These are phyloP conservation scores for Psilocybe mexicana DNA, from an alignment of 1,284 basidiomycete species.

Conservation along the genomic window DNA sequence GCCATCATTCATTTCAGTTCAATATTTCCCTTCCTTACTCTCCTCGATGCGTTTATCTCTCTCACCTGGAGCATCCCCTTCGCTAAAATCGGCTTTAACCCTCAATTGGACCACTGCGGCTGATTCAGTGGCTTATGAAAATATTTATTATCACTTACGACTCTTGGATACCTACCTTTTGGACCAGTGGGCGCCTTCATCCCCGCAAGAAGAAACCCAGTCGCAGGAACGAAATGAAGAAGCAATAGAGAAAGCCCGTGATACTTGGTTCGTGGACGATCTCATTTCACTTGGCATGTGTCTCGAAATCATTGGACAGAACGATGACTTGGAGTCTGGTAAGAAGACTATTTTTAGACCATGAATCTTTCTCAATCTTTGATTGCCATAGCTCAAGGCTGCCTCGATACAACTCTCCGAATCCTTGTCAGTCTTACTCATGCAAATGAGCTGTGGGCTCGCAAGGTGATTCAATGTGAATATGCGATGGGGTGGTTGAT, in stretches of 20 bases:
- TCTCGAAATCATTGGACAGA: constrained; percentile 27
- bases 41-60: constrained; percentile 33
- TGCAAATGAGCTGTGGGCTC: constrained; percentile 54
- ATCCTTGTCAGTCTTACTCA: constrained; percentile 72
- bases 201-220: constrained; percentile 5
- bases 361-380: background rate
- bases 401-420: constrained; percentile 57
- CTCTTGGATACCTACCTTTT: constrained; percentile 65
- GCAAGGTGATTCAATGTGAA: constrained; percentile 43
- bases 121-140: constrained; percentile 35
- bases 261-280: constrained; percentile 43
- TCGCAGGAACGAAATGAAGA: constrained; percentile 22
- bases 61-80: constrained; percentile 11
- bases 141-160: constrained; percentile 55
- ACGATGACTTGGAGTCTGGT: constrained; percentile 13
- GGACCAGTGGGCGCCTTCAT: constrained; percentile 45
- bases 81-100: constrained; percentile 22
- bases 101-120: constrained; percentile 25
- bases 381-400: constrained; percentile 34
- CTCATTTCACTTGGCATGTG: constrained; percentile 50
- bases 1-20: constrained; percentile 32
- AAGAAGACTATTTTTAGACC: background rate
- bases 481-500: constrained; percentile 47
- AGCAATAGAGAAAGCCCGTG: constrained; percentile 35
- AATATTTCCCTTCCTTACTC: constrained; percentile 39